phyloP scores from a whole-genome alignment of 2,329 filamentous ascomycete species.

The Arthrobotrys entomopaga region DNA sequence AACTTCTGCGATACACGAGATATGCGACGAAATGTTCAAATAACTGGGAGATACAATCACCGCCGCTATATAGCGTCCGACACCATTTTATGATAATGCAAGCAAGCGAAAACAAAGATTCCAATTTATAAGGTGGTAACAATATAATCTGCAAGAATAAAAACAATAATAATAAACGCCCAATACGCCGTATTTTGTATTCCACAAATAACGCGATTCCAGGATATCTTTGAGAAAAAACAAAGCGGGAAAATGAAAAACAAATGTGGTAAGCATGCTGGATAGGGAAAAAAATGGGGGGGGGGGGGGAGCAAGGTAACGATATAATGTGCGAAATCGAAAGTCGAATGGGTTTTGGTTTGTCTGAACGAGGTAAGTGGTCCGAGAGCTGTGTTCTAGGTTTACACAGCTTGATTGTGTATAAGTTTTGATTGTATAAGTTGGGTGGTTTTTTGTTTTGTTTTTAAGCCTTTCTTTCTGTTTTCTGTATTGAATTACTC shows the following conservation, averaged over 20 bases:
- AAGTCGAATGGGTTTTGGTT: too few species aligned
- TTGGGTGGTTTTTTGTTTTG: too few species aligned
- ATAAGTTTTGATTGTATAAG: neutral
- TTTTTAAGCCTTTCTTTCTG: too few species aligned
- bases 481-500: constrained; percentile 14
- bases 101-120: constrained; percentile 14
- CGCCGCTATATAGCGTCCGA: constrained; percentile 15
- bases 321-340: too few species aligned
- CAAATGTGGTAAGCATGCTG: neutral
- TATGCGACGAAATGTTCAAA: neutral
- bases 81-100: constrained; percentile 37
- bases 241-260: neutral
- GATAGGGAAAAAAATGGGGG: constrained; percentile 9
- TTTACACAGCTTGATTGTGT: neutral
- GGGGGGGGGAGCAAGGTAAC: too few species aligned
- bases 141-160: constrained; percentile 10
- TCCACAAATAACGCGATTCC: constrained; percentile 34
- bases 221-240: constrained; percentile 42
- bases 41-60: constrained; percentile 7
- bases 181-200: constrained; percentile 30
- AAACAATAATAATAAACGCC: constrained; percentile 12
- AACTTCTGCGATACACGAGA: too few species aligned
- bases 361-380: neutral
- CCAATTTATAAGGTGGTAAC: constrained; percentile 7
- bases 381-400: neutral